These are phyloP conservation scores for Cubamyces lactineus DNA, from an alignment of 768 basidiomycete species.

Conservation along the genomic window DNA sequence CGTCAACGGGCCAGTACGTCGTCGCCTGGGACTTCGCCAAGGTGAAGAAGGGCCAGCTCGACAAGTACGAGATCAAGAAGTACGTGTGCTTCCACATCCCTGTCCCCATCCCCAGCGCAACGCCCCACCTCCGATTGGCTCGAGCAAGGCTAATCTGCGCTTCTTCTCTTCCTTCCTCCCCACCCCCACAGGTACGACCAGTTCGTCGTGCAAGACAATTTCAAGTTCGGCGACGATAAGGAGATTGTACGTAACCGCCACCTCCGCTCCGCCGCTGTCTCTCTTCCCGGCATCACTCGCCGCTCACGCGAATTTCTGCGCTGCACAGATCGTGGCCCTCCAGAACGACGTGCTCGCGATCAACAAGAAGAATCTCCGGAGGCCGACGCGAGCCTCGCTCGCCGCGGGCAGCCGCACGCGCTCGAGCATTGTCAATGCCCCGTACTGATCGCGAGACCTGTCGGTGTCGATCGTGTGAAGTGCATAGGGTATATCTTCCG, in stretches of 20 bases:
- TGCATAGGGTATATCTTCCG: not conserved
- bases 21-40: slow-evolving; percentile 98
- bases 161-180: not conserved
- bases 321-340: slow-evolving; percentile 83
- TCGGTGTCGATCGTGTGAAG: not conserved
- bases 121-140: not conserved
- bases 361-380: slow-evolving; percentile 91
- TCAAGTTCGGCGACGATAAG: slow-evolving; percentile 96
- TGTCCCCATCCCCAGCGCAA: not conserved
- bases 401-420: slow-evolving; percentile 51
- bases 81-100: slow-evolving; percentile 32
- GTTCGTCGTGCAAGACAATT: slow-evolving; percentile 93
- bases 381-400: slow-evolving; percentile 77
- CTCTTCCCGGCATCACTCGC: slow-evolving; percentile 9
- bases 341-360: slow-evolving; percentile 92
- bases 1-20: slow-evolving; percentile 89
- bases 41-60: slow-evolving; percentile 88
- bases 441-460: slow-evolving; percentile 25
- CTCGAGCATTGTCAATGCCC: slow-evolving; percentile 66
- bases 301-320: not conserved
- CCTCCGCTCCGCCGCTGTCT: not conserved
- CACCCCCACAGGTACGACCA: slow-evolving; percentile 70
- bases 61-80: slow-evolving; percentile 96
- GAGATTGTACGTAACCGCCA: slow-evolving; percentile 72
- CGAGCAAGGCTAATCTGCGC: slow-evolving; percentile 9